Conservation (phyloP, 2,329 filamentous ascomycete species). For the Teratosphaeria nubilosa region DNA sequence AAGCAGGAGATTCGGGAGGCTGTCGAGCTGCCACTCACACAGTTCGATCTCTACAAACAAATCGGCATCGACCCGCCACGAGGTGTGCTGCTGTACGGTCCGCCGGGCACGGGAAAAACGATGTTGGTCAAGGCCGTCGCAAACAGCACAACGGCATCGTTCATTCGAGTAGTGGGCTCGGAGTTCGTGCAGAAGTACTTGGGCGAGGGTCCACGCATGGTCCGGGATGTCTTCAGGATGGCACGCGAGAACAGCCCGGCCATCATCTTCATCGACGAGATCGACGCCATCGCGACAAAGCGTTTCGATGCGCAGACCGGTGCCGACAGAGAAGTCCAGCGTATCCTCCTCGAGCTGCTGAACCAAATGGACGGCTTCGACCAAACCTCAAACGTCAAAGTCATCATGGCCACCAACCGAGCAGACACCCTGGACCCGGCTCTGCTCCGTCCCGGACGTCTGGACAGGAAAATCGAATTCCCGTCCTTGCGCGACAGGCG, state of each 20-base stretch:
- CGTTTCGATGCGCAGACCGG: slow-evolving; percentile 98
- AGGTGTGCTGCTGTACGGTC: slow-evolving; percentile 90
- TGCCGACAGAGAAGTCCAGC: slow-evolving; percentile 94
- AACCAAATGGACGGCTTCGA: slow-evolving; percentile 99
- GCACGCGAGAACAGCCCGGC: slow-evolving; percentile 94
- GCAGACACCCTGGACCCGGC: slow-evolving; percentile 95
- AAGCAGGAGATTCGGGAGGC: slow-evolving; percentile 99
- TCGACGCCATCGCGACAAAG: slow-evolving; percentile 97
- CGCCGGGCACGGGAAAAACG: slow-evolving; percentile 91
- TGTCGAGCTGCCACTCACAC: slow-evolving; percentile 89
- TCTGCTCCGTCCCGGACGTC: slow-evolving; percentile 81
- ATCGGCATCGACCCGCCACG: slow-evolving; percentile 98
- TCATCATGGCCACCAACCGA: slow-evolving; percentile 99
- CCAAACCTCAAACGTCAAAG: slow-evolving; percentile 97
- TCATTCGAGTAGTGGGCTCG: slow-evolving; percentile 95
- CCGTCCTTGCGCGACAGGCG: slow-evolving; percentile 87
- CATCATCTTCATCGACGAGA: slow-evolving; percentile 99
- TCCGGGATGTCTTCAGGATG: slow-evolving; percentile 98
- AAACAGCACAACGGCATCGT: slow-evolving; percentile 95
- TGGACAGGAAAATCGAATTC: slow-evolving; percentile 98
- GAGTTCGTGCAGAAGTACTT: slow-evolving; percentile 99
- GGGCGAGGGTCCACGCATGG: slow-evolving; percentile 95
- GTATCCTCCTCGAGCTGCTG: slow-evolving; percentile 90
- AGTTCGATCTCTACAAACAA: slow-evolving; percentile 98
- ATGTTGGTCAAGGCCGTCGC: slow-evolving; percentile 98